A percentile compares a stretch with the other conserved stretches of the same genome.
phyloP scores from a whole-genome alignment of 2,329 filamentous ascomycete genomes.

The Ophiocordyceps robertsii region DNA sequence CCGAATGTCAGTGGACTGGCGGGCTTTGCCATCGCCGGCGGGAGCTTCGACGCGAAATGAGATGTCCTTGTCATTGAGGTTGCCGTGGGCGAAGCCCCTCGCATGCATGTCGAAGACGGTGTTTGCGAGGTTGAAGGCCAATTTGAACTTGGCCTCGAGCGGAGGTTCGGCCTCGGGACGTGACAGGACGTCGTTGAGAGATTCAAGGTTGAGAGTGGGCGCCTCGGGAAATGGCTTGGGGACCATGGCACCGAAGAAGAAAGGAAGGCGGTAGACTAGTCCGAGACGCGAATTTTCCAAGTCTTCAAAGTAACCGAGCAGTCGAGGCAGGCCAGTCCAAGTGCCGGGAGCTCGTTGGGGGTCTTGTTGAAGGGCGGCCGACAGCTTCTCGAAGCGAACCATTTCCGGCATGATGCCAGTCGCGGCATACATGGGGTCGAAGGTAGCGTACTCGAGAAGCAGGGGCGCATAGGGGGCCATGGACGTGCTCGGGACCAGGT shows the following conservation, averaged over 20 bases:
- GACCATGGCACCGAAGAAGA: constrained; percentile 45
- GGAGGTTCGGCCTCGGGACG: constrained; percentile 45
- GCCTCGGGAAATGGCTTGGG: constrained; percentile 37
- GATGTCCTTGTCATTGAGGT: constrained; percentile 53
- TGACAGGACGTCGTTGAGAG: constrained; percentile 39
- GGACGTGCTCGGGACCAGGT: constrained; percentile 28
- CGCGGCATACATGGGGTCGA: constrained; percentile 46
- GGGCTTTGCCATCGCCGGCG: constrained; percentile 24
- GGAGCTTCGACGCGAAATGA: constrained; percentile 44
- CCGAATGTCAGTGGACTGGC: constrained; percentile 46
- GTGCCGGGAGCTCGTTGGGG: constrained; percentile 37
- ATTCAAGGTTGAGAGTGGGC: constrained; percentile 36
- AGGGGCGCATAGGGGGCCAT: constrained; percentile 39
- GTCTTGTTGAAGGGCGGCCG: constrained; percentile 41
- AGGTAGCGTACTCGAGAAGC: constrained; percentile 57
- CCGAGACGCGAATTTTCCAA: constrained; percentile 56
- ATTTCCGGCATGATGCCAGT: constrained; percentile 52
- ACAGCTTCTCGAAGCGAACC: constrained; percentile 51
- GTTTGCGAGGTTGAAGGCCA: constrained; percentile 59
- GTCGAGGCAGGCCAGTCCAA: constrained; percentile 47
- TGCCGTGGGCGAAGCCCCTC: constrained; percentile 56
- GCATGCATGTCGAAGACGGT: constrained; percentile 63
- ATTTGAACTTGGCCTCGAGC: constrained; percentile 62
- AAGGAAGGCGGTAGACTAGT: constrained; percentile 61
- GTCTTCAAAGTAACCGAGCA: constrained; percentile 64